phyloP scores from a whole-genome alignment of 345 rosid species.

The Eucalyptus pauciflora region DNA sequence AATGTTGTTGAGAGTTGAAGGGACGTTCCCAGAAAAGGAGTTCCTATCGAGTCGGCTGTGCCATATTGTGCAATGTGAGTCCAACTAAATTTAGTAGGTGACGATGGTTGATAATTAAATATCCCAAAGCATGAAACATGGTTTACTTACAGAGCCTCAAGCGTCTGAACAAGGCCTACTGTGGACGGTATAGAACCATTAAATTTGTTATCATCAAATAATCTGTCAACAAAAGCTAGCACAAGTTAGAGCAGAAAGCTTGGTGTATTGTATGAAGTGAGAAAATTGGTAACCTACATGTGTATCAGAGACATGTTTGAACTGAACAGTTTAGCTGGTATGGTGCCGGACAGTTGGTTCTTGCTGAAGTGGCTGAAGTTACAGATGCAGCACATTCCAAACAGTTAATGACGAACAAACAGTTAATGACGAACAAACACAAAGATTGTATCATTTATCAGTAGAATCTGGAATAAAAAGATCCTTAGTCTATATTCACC shows the following conservation, averaged over 20 bases:
- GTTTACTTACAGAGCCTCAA: slow-evolving; percentile 31
- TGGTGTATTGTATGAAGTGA: neutral
- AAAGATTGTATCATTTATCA: neutral
- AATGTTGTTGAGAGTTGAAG: slow-evolving; percentile 11
- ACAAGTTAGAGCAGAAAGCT: neutral
- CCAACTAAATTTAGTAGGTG: neutral
- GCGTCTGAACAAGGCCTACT: slow-evolving; percentile 7
- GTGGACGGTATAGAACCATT: slow-evolving; percentile 16
- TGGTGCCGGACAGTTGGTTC: slow-evolving; percentile 22
- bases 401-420: neutral
- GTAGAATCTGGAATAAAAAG: neutral
- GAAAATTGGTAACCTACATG: slow-evolving; percentile 9
- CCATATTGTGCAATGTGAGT: neutral
- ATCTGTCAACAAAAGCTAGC: slow-evolving; percentile 3
- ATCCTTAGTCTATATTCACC: neutral
- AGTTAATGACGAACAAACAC: neutral
- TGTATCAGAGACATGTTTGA: slow-evolving; percentile 25
- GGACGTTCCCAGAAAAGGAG: slow-evolving; percentile 12
- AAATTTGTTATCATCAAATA: slow-evolving; percentile 23
- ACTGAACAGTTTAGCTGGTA: slow-evolving; percentile 26
- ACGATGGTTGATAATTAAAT: neutral
- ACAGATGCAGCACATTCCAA: neutral
- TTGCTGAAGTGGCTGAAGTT: slow-evolving; percentile 21
- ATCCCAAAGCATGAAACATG: neutral
- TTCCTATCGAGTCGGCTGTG: slow-evolving; percentile 34